Base-by-base conservation (phyloP, 371 early-diverging fungal genomes). In the Syncephalastrum monosporum region DNA sequence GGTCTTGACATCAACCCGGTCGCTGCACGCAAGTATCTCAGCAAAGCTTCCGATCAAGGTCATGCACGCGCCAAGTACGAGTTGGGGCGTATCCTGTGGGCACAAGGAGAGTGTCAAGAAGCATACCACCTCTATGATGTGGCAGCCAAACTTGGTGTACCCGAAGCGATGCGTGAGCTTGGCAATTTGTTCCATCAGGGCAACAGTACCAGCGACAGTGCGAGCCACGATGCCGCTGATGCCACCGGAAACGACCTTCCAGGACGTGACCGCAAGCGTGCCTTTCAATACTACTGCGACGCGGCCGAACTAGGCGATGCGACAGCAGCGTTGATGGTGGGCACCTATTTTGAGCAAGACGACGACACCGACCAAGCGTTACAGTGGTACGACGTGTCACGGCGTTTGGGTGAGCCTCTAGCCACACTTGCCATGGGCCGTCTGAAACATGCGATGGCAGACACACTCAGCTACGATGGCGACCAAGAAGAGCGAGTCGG, bases 1-100 rank as follows among this genome's bases (percentile, higher is more conserved):
- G 64, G 62, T n/a, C 51, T 71, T 4, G 68, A 70, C 1, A 33
- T 29, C 14, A 71, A 74, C 46, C 17, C 62, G 1, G 42, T 48
- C 4, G 74, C 55, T 7, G 71, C 74, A 10, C 58, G 65, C 43
- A 74, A 57, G 27, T 68, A 74, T 16, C 64, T 74, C 38, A 38
- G 60, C n/a, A 67, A 68, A 46, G 72, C 76, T 1, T 56, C 63
- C 8, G 61, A 68, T 12, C 64, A 66, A 52, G 72, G 68, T 8
- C 70, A 75, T 53, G 42, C 71, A 13, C 48, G 59, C 21, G 71
- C 72, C 12, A 68, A 60, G 7, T 68, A 56, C 43, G 68, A 70
- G 24, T 24, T 72, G 15, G 76, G 56, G 0, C 63, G 61, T 5
- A 63, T 75, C 10, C 53, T 68, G 5, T 75, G 73, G 72, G 53